Base-by-base conservation (phyloP, 1,284 basidiomycete genomes). In the Cutaneotrichosporon dermatis region DNA sequence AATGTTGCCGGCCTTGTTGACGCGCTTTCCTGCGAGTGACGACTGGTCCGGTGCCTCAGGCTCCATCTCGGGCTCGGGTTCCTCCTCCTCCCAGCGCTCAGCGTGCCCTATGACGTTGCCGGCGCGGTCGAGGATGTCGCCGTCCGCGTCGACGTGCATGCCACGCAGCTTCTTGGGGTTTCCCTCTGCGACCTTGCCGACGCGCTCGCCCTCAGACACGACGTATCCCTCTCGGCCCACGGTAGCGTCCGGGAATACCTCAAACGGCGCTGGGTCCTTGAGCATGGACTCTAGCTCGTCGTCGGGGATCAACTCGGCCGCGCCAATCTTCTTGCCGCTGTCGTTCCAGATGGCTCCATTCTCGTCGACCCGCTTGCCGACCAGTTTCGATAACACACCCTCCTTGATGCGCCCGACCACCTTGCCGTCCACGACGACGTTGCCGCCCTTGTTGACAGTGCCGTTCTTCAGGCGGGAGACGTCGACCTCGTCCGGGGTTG, bases 361-460 rank as follows among this genome's bases (percentile, higher is more conserved):
- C 39, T 39, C 52, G 41, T 54, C 52, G 52, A 54, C 37, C 5
- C 37, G 12, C 52, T 41, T 34, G 13, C 41, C 41, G 39, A 42
- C 37, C 2, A 54, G 25, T 39, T 54, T 54, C 3, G 33, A 16
- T 5, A 42, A n/a, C 15, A 41, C 52, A 8, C 52, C 52, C 41
- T 54, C 52, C 52, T 41, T 42, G 33, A 54, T 39, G n/a, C 41
- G 37, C 8, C 52, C 52, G 37, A 54, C 39, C 12, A 54, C 52
- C 25, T 34, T 54, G n/a, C 52, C 52, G 15, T 40, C 41, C 13
- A 35, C 39, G 52, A 54, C 36, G n/a, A 54, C 41, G 33, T 54
- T 54, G 36, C 52, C 52, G 39, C 25, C 36, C 52, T 54, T 54
- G 52, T 54, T 54, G 37, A 54, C 52, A 11, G 7, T 41, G 40